These are phyloP conservation scores for Teunomyces panamensis DNA, from an alignment of 805 yeast species.

Conservation along the genomic window DNA sequence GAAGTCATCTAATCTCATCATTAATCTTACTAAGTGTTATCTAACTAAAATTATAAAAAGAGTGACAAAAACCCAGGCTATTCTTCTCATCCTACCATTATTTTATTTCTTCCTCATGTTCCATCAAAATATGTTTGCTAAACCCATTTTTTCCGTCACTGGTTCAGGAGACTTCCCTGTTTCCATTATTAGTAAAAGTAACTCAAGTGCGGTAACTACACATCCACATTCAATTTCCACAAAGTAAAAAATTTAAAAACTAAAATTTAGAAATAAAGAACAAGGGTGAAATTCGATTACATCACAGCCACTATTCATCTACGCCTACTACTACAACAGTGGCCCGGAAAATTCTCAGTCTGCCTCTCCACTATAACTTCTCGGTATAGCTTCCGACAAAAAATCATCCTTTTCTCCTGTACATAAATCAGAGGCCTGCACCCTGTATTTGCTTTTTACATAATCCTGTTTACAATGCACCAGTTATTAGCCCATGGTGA, in stretches of 20 bases:
- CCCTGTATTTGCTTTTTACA: neutral
- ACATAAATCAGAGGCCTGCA: neutral
- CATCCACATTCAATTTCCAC: no score
- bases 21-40: neutral
- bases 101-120: neutral
- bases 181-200: neutral
- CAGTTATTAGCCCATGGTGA: constrained; percentile 2
- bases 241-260: no score
- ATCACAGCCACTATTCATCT: no score
- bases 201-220: neutral
- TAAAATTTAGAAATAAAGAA: no score
- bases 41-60: neutral
- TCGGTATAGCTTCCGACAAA: neutral
- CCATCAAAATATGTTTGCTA: neutral
- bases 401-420: neutral
- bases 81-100: neutral
- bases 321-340: neutral
- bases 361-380: neutral
- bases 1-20: neutral
- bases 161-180: neutral
- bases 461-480: neutral
- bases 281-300: no score
- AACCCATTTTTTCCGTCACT: neutral
- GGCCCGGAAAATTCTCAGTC: neutral
- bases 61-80: neutral